Base-by-base conservation (phyloP, 1,139 yeast species). In the Hyphopichia khmerensis region DNA sequence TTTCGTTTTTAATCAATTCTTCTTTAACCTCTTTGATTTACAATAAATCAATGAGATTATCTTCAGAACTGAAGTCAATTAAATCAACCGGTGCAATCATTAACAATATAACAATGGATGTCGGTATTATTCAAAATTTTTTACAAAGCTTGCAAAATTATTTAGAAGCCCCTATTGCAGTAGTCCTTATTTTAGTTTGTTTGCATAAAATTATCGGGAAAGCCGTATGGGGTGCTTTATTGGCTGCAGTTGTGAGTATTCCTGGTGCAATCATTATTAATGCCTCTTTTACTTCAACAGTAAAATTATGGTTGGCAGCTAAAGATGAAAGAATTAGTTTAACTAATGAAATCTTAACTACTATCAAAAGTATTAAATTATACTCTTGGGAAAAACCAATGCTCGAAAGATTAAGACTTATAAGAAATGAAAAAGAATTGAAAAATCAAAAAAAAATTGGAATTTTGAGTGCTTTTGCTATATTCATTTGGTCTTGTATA, bases 331-430 rank as follows among this genome's bases (percentile, higher is more conserved):
- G 67, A 45, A 56, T 63, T 9, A 48, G 57, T 11, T 53, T 61
- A 35, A 59, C 60, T 29, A 60, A 57, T 35, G 67, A 63, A 43
- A 55, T 63, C 29, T 56, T 63, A 39, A 51, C 51, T 33, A 51
- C 65, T 14, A 56, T 63, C 32, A 63, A 62, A 44, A 56, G 61
- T 53, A 82, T 88, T 70, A 88, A 88, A 64, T 86, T 84, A 56
- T 88, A 87, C 59, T 93, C 95, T 1, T 88, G 96, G 96, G 96
- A 88, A 61, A 74, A 78, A 33, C 82, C 83, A 55, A 87, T 88
- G 62, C 80, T 79, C 47, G 77, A 79, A 40, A 79, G 78, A 24
- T 84, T 88, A 44, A 60, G 77, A 53, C 70, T 76, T 24, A 72
- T 87, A 41, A 80, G 96, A 67, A 41, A 53, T 57, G 76, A 76